Evolutionary conservation across 2,329 filamentous ascomycete species (phyloP).

Genomic region (Trichothecium sympodiale): DNA sequence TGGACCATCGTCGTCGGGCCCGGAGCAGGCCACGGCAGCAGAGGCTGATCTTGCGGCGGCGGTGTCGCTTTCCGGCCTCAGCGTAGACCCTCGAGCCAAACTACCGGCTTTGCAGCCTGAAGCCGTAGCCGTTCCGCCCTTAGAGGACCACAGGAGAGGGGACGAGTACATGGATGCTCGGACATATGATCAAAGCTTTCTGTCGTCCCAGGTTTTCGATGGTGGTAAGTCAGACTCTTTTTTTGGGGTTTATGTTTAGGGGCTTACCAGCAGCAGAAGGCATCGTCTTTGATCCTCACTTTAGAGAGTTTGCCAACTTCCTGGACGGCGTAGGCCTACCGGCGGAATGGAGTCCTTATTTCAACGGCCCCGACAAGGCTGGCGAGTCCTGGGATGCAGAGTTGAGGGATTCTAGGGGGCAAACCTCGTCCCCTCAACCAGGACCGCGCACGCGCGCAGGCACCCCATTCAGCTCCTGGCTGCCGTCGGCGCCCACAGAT

Average conservation of each 20-base stretch:
- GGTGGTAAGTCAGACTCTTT: neutral
- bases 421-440: conserved; percentile 5
- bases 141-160: neutral
- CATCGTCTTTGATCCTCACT: conserved; percentile 17
- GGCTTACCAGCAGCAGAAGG: conserved; percentile 5
- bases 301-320: conserved; percentile 25
- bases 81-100: conserved; percentile 10
- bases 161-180: conserved; percentile 4
- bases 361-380: conserved; percentile 13
- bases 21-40: neutral
- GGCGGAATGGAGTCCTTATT: conserved; percentile 26
- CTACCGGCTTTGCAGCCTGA: neutral
- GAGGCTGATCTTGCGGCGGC: conserved; percentile 16
- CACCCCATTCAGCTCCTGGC: conserved; percentile 25
- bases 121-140: no score
- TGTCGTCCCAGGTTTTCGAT: conserved; percentile 7
- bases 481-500: conserved; percentile 21
- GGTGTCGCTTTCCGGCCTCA: conserved; percentile 21
- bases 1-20: no score
- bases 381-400: conserved; percentile 12
- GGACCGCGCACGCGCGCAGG: conserved; percentile 13
- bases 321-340: conserved; percentile 24
- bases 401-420: conserved; percentile 7
- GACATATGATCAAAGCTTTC: conserved; percentile 16
- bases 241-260: neutral